Base-by-base conservation (phyloP, 2,329 filamentous ascomycete genomes). In the Stagonosporopsis vannaccii region DNA sequence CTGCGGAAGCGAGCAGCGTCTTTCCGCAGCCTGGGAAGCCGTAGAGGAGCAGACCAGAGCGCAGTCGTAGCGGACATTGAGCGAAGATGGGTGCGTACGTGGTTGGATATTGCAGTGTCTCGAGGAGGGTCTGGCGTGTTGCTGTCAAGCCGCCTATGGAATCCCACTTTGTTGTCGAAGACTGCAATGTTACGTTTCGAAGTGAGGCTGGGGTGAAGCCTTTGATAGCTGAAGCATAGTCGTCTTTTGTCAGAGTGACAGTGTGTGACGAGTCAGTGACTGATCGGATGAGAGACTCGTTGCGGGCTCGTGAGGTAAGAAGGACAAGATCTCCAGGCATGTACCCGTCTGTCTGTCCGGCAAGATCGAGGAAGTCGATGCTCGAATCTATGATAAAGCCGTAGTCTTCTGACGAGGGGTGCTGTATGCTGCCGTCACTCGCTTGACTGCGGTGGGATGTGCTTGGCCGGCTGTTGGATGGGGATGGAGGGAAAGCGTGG, bases 81-180 rank as follows among this genome's bases (percentile, higher is more conserved):
- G 93, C 92, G 71, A 99, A 99, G 62, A 99, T 97, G 1, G 95
- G 95, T 0, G 95, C 95, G 72, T 99, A 99, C 57, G 95, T 97
- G 1, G 96, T 99, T 0, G 95, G 95, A 70, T 99, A 99, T 73
- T 97, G 91, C 3, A 99, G 81, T 0, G 95, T 99, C 77, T 99
- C 95, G 8, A 99, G 84, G 3, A 99, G 84, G n/a, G 91, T 92
- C 66, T 93, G 89, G 4, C 96, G 87, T 1, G 95, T 99, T 68
- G 91, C 87, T 39, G 87, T 85, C 4, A 99, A 81, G 15, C 95
- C 95, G 44, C 95, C 95, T 59, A 99, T 98, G 0, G 91, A 91
- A 60, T 90, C 88, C 76, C 97, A 99, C 7, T 90, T 96, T 0
- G 91, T 97, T 1, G 91, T 95, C 3, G 92, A 97, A 50, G 91